Evolutionary conservation across 2,329 filamentous ascomycete genomes (phyloP).

Genomic region (Pyricularia grisea): DNA sequence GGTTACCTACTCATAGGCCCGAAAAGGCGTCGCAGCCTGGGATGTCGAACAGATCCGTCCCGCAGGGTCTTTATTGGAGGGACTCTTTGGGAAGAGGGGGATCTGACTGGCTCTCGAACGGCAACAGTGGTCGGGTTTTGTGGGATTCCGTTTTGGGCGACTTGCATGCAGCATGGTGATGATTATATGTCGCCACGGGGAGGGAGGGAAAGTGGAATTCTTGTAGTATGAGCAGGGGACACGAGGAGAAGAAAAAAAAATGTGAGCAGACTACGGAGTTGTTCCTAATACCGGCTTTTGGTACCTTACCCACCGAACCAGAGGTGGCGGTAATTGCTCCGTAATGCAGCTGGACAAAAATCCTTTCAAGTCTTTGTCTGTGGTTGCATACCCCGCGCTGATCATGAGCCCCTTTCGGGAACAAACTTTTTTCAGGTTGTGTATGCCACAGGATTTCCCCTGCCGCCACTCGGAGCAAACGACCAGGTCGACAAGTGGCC

Average conservation of each 20-base stretch:
- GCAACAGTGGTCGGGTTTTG: not conserved
- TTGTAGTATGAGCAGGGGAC: not conserved
- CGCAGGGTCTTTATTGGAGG: constrained; percentile 9
- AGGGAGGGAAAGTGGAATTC: not conserved
- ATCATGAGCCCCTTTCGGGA: not conserved
- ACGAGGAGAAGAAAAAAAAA: not conserved
- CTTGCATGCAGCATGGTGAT: not conserved
- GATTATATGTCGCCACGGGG: not conserved
- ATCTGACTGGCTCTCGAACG: not conserved
- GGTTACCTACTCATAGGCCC: not conserved
- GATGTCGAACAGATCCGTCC: not conserved
- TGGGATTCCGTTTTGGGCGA: not conserved
- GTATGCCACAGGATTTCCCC: not conserved
- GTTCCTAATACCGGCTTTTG: too few relatives aligned
- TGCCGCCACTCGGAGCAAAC: not conserved
- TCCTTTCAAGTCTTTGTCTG: too few relatives aligned
- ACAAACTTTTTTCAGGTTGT: not conserved
- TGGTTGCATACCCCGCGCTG: not conserved
- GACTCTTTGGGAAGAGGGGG: not conserved
- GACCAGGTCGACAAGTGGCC: not conserved
- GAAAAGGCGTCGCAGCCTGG: not conserved
- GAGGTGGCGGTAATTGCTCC: not conserved
- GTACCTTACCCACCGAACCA: not conserved
- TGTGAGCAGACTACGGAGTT: too few relatives aligned
- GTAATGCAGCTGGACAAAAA: not conserved